phyloP scores from a whole-genome alignment of 2,329 filamentous ascomycete genomes.

The Geosmithia putterillii region DNA sequence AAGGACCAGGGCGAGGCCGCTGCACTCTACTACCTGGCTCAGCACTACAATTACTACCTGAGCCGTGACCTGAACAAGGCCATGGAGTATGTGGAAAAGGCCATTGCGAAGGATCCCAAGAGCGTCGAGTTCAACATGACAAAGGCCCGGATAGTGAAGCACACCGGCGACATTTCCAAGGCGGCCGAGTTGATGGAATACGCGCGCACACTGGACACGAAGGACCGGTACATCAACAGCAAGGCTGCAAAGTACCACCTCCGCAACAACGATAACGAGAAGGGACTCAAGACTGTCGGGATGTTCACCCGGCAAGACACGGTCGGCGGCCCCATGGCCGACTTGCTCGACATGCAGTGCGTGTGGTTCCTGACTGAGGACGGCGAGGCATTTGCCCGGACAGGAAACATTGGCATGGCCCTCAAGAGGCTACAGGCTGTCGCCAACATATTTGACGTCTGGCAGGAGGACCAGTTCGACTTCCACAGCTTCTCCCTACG shows the following conservation, averaged over 20 bases:
- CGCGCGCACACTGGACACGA: constrained; percentile 73
- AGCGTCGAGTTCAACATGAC: constrained; percentile 92
- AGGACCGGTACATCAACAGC: constrained; percentile 95
- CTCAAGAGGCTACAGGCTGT: constrained; percentile 86
- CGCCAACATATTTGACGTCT: constrained; percentile 87
- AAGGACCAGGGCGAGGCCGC: constrained; percentile 58
- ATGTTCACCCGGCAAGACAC: constrained; percentile 91
- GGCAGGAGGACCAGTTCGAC: constrained; percentile 98
- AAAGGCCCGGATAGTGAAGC: constrained; percentile 89
- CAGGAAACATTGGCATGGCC: constrained; percentile 71
- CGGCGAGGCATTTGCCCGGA: constrained; percentile 75
- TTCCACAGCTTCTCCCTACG: constrained; percentile 97
- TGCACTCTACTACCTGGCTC: constrained; percentile 83
- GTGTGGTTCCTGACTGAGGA: constrained; percentile 96
- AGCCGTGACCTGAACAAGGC: constrained; percentile 79
- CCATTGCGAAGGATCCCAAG: constrained; percentile 65
- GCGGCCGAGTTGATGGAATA: constrained; percentile 82
- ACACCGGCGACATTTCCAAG: constrained; percentile 65
- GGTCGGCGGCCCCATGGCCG: constrained; percentile 73
- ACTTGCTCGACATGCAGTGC: constrained; percentile 96
- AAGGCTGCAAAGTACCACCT: constrained; percentile 96
- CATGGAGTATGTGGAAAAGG: constrained; percentile 68
- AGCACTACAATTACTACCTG: constrained; percentile 89
- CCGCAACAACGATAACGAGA: constrained; percentile 80
- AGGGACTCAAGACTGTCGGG: constrained; percentile 76